Evolutionary conservation across 805 yeast genomes (phyloP).

Genomic region (Cephaloascus fragrans): DNA sequence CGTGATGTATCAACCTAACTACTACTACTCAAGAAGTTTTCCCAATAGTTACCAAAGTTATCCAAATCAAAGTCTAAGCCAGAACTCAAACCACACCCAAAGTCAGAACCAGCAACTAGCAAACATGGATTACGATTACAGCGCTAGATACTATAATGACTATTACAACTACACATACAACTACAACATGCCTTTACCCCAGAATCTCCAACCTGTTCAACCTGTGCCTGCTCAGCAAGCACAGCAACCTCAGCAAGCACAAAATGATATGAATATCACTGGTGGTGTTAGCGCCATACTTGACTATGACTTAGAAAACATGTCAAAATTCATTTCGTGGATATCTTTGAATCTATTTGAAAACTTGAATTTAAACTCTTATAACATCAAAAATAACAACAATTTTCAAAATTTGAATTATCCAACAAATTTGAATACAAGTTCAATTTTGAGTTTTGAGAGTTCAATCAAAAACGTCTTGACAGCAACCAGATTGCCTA

Average conservation of each 20-base stretch:
- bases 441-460: conserved; percentile 42
- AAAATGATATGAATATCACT: conserved; percentile 13
- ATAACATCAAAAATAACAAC: too few relatives aligned
- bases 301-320: conserved; percentile 69
- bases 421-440: too few relatives aligned
- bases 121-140: conserved; percentile 4
- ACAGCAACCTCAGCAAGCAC: conserved; percentile 5
- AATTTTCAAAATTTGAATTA: too few relatives aligned
- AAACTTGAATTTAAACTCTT: too few relatives aligned
- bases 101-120: conserved; percentile 4
- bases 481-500: conserved; percentile 81
- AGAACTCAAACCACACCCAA: conserved; percentile 2
- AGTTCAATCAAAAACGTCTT: conserved; percentile 57
- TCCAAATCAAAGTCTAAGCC: background rate
- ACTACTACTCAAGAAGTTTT: conserved; percentile 4
- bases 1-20: background rate
- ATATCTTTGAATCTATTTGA: conserved; percentile 61
- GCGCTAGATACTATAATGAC: conserved; percentile 3
- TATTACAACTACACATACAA: conserved; percentile 6
- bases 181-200: conserved; percentile 4
- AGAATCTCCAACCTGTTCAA: conserved; percentile 4
- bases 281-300: conserved; percentile 76
- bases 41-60: conserved; percentile 1
- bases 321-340: conserved; percentile 76
- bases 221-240: conserved; percentile 2